These are phyloP conservation scores for Periconia digitata DNA, from an alignment of 2,329 filamentous ascomycete genomes.

Conservation along the genomic window DNA sequence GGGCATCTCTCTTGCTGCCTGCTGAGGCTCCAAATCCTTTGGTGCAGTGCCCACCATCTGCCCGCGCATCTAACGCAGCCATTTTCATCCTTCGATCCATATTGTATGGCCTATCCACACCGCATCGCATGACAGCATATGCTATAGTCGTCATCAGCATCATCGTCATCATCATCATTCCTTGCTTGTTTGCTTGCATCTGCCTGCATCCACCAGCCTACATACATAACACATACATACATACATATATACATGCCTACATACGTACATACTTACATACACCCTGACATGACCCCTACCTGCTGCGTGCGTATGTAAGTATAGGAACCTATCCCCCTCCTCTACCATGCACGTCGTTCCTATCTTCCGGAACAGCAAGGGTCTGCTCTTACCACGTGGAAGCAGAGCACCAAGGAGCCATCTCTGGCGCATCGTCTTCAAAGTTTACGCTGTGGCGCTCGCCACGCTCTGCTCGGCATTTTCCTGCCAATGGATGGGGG, in stretches of 20 bases:
- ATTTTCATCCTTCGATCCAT: too few relatives aligned
- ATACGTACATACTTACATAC: not conserved
- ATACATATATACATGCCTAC: not conserved
- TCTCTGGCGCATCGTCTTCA: not conserved
- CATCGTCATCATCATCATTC: not conserved
- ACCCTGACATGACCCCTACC: too few relatives aligned
- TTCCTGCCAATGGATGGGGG: conserved; percentile 6
- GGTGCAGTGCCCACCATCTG: conserved; percentile 3
- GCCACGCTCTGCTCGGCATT: conserved; percentile 3
- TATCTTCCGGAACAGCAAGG: conserved; percentile 9
- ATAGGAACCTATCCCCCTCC: conserved; percentile 6
- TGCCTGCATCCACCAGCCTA: not conserved
- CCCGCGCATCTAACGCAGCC: not conserved
- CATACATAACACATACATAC: too few relatives aligned
- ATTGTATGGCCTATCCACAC: not conserved
- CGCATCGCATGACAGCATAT: not conserved
- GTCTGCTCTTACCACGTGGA: conserved; percentile 14
- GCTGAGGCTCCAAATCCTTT: conserved; percentile 4
- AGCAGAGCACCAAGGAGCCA: conserved; percentile 3
- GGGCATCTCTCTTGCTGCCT: not conserved
- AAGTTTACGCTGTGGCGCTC: conserved; percentile 4
- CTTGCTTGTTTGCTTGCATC: not conserved
- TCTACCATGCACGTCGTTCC: conserved; percentile 8
- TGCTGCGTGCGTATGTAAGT: conserved; percentile 4
- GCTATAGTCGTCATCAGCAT: not conserved